Evolutionary conservation across 1,284 basidiomycete species (phyloP), one percentile per base, ranked within the genome.

Genomic region (Anthracocystis panici-leucophaei): DNA sequence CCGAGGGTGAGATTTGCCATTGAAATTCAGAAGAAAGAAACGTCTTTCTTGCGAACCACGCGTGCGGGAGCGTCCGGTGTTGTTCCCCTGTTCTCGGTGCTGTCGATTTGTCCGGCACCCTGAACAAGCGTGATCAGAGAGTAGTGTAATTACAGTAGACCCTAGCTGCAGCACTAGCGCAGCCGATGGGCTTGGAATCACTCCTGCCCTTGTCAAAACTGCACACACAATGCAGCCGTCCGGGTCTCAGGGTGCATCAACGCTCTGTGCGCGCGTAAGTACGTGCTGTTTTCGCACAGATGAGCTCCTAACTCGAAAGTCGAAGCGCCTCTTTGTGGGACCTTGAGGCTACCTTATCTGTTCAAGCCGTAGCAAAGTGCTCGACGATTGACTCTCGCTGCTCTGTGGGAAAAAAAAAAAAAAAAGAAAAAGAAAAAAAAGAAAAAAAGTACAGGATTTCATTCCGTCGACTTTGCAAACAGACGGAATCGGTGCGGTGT

Each of bases 161-260:
- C 27, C 31, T 12, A 33, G 4, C 35, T 38, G 35, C 35, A 38
- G 12, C 12, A 38, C 11, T 12, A 16, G 14, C 14, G 14, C 45
- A 16, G 45, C 23, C 45, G 45, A 46, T 46, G 45, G 45, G 23
- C 45, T 23, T 46, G 45, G 45, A 27, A 46, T 21, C n/a, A 44
- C 7, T 11, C 20, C 20, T 44, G n/a, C 40, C 40, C 40, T 41
- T 18, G 18, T 16, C n/a, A n/a, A 5, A 6, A 11, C n/a, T n/a
- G n/a, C n/a, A 3, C 18, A n/a, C 40, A 18, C 41, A 21, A 9
- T 44, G 44, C 44, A 27, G 8, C 45, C 45, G 14, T 20, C 11
- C n/a, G n/a, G 23, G 27, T 46, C 45, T 46, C 25, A 27, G 45
- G 45, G 45, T 46, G 45, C 45, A 46, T 14, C 20, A 12, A 2